phyloP scores from a whole-genome alignment of 2,329 filamentous ascomycete genomes.

The Aspergillus sp. region DNA sequence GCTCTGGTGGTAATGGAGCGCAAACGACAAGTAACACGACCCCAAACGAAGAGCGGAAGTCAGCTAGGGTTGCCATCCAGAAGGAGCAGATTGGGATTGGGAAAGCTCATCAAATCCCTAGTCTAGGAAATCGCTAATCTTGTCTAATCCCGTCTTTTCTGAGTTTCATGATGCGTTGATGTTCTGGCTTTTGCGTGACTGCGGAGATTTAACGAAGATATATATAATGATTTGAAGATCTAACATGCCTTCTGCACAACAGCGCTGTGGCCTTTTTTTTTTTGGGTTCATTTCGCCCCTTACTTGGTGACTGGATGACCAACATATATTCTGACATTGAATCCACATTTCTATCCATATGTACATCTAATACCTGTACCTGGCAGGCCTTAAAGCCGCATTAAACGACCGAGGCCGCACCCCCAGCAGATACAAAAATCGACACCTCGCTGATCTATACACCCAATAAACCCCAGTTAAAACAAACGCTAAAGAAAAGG shows the following conservation, averaged over 20 bases:
- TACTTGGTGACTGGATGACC: background rate
- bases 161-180: background rate
- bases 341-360: background rate
- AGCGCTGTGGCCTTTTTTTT: background rate
- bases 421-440: background rate
- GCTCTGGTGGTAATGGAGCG: background rate
- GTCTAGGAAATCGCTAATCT: background rate
- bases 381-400: background rate
- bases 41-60: constrained; percentile 7
- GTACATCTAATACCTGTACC: background rate
- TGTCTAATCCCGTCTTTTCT: background rate
- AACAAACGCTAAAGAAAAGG: background rate
- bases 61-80: background rate
- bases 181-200: background rate
- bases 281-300: background rate
- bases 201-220: background rate
- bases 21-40: constrained; percentile 8
- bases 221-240: background rate
- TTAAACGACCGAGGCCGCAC: background rate
- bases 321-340: background rate
- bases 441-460: background rate
- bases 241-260: background rate
- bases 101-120: background rate
- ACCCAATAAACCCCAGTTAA: background rate
- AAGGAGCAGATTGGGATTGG: background rate